phyloP scores from a whole-genome alignment of 768 basidiomycete genomes.

The Suillus clintonianus region DNA sequence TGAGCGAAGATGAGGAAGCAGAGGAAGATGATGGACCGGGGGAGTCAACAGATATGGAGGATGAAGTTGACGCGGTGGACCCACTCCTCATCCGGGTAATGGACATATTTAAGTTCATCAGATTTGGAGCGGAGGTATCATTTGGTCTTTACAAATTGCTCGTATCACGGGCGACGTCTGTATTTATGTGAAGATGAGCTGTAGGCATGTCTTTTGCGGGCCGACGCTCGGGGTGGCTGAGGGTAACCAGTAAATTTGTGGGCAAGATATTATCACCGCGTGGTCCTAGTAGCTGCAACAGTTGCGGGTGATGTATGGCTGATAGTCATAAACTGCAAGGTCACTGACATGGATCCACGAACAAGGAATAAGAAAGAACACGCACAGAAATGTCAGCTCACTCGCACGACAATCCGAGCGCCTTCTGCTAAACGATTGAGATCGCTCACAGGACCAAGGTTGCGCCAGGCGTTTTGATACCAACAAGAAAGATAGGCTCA shows the following conservation, averaged over 20 bases:
- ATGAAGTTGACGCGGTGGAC: conserved; percentile 59
- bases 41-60: conserved; percentile 57
- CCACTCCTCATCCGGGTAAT: conserved; percentile 44
- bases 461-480: neutral
- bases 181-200: conserved; percentile 49
- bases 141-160: conserved; percentile 34
- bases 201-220: conserved; percentile 39
- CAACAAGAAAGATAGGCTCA: conserved; percentile 1
- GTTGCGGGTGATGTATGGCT: neutral
- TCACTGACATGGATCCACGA: neutral
- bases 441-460: neutral
- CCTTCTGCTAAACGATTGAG: neutral
- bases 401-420: neutral
- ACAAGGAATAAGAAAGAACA: neutral
- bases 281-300: neutral
- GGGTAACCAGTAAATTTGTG: neutral
- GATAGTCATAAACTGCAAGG: neutral
- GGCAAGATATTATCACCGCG: neutral
- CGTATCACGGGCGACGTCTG: conserved; percentile 37
- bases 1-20: conserved; percentile 50
- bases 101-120: conserved; percentile 6
- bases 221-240: neutral
- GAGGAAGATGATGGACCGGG: conserved; percentile 59
- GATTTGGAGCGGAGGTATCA: conserved; percentile 24
- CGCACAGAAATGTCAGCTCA: neutral